These are phyloP conservation scores for Magnusiomyces fungicola DNA, from an alignment of 1,139 yeast genomes.

Conservation along the genomic window DNA sequence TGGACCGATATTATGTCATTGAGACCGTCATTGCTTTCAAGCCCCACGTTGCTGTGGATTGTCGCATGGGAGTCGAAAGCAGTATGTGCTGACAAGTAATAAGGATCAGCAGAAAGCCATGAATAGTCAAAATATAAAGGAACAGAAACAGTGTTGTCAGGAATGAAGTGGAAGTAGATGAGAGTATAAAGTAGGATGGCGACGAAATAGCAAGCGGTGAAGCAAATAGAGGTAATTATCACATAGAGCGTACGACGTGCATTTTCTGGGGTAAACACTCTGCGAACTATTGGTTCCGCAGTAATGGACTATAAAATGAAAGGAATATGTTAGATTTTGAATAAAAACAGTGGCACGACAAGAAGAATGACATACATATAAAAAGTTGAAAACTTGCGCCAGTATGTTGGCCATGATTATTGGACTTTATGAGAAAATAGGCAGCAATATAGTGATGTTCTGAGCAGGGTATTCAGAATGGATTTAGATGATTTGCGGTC, in stretches of 20 bases:
- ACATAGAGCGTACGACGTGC: conserved; percentile 4
- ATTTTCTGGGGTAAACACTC: conserved; percentile 4
- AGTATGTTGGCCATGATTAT: too few species aligned
- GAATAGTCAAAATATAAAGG: conserved; percentile 5
- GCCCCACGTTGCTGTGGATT: not conserved
- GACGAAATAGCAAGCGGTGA: not conserved
- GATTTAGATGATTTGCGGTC: too few species aligned
- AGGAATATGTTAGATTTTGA: too few species aligned
- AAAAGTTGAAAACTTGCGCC: too few species aligned
- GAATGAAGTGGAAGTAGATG: conserved; percentile 3
- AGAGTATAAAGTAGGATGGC: not conserved
- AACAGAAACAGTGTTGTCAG: not conserved
- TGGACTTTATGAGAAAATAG: too few species aligned
- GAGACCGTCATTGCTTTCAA: conserved; percentile 1
- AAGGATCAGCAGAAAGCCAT: conserved; percentile 4
- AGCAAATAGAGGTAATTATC: not conserved
- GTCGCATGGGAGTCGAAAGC: conserved; percentile 5
- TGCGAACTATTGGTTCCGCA: conserved; percentile 3
- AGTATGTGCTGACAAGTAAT: not conserved
- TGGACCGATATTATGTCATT: conserved; percentile 1
- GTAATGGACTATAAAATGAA: conserved; percentile 6
- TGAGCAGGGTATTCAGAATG: too few species aligned
- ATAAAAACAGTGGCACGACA: too few species aligned
- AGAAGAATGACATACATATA: too few species aligned
- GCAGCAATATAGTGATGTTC: too few species aligned